Percentiles rank a stretch among this genome's conserved stretches.
phyloP scores from a whole-genome alignment of 148 eudicot species.

The Chenopodium berlandieri region DNA sequence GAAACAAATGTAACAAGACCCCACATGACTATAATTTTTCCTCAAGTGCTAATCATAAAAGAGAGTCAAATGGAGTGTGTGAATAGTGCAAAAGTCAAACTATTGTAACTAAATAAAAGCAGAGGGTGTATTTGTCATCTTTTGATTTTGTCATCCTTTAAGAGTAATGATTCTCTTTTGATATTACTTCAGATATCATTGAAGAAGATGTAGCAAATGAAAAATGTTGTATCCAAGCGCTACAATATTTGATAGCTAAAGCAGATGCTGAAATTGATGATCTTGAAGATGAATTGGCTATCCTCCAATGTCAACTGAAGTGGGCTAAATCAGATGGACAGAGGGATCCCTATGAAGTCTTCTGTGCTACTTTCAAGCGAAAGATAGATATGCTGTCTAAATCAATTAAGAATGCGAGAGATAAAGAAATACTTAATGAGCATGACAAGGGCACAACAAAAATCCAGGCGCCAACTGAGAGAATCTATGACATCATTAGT shows the following conservation, averaged over 20 bases:
- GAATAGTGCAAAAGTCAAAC: too few relatives aligned
- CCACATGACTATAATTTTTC: too few relatives aligned
- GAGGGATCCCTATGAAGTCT: slow-evolving; percentile 43
- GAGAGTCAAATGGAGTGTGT: too few relatives aligned
- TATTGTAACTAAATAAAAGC: too few relatives aligned
- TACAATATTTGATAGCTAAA: slow-evolving; percentile 40
- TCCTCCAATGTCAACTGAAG: slow-evolving; percentile 53
- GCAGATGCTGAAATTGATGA: slow-evolving; percentile 63
- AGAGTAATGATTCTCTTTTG: slow-evolving; percentile 1
- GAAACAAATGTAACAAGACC: too few relatives aligned
- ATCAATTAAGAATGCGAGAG: slow-evolving; percentile 35
- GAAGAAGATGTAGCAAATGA: slow-evolving; percentile 51
- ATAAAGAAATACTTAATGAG: slow-evolving; percentile 22
- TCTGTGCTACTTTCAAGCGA: slow-evolving; percentile 39
- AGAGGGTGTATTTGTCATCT: neutral
- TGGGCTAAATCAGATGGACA: slow-evolving; percentile 39
- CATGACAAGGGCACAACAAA: slow-evolving; percentile 18
- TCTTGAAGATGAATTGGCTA: slow-evolving; percentile 62
- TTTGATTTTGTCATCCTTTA: neutral
- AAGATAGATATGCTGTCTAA: slow-evolving; percentile 40
- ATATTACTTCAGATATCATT: slow-evolving; percentile 42
- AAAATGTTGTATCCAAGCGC: slow-evolving; percentile 50
- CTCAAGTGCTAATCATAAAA: too few relatives aligned
- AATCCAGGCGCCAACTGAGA: slow-evolving; percentile 40
- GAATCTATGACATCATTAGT: slow-evolving; percentile 42